These are phyloP conservation scores for Teunomyces tritomae DNA, from an alignment of 805 yeast genomes.

Conservation along the genomic window DNA sequence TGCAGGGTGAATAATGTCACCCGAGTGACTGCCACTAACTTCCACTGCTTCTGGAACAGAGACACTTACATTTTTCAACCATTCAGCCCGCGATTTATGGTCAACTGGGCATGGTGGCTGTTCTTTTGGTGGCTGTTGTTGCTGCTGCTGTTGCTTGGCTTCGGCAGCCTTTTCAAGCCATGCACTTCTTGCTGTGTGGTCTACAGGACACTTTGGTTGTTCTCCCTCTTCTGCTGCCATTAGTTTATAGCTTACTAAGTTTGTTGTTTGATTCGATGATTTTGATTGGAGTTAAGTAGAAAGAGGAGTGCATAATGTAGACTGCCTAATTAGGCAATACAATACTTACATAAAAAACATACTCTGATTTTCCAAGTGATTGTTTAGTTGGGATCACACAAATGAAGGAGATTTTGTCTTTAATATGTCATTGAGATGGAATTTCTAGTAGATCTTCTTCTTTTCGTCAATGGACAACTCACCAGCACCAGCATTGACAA, in stretches of 20 bases:
- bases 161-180: slow-evolving; percentile 23
- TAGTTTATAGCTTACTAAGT: neutral
- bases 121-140: neutral
- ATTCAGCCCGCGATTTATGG: slow-evolving; percentile 54
- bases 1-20: neutral
- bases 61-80: slow-evolving; percentile 43
- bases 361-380: too few relatives aligned
- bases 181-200: slow-evolving; percentile 38
- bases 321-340: neutral
- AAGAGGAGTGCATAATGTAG: neutral
- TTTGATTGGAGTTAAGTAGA: too few relatives aligned
- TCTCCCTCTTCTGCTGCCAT: slow-evolving; percentile 11
- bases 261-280: neutral
- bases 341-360: neutral
- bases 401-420: too few relatives aligned
- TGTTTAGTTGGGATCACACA: too few relatives aligned
- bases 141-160: neutral
- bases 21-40: slow-evolving; percentile 10
- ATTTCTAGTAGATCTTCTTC: slow-evolving; percentile 74
- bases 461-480: slow-evolving; percentile 90
- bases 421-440: too few relatives aligned
- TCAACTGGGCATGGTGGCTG: slow-evolving; percentile 65
- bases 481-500: slow-evolving; percentile 96
- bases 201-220: slow-evolving; percentile 51
- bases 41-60: slow-evolving; percentile 43